Base-by-base conservation (phyloP, 352 stramenopile genomes). In the Pythium myriotylum region DNA sequence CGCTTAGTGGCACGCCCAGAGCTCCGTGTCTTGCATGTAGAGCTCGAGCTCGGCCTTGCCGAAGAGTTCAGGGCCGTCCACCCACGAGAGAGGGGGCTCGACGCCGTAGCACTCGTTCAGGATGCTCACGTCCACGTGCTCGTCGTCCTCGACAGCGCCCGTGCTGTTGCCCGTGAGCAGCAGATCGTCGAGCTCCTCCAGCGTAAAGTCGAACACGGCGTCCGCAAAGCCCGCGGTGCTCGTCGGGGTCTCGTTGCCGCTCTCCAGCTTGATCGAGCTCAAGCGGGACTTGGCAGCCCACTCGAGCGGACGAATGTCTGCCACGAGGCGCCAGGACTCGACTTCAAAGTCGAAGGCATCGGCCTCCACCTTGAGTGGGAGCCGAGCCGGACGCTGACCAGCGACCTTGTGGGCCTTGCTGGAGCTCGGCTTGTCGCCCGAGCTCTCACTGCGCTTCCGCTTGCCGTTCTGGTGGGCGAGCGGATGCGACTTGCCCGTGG, bases 101-200 rank as follows among this genome's bases (percentile, higher is more conserved):
- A 57, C 43, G 35, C 42, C 60, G 46, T 62, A 67, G 43, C 48
- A 67, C 24, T 67, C 60, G 43, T 47, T 52, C 22, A 67, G 42
- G 9, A 62, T 14, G 2, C 51, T 52, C 14, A 51, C 20, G 23
- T 56, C 61, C 20, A 62, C n/a, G 23, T 35, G 32, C 22, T 43
- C 10, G 16, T 46, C 40, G 3, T 46, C 35, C 3, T 29, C 26
- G 8, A 16, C 29, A 24, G 10, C 10, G 45, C 53, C 39, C 4
- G 39, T 5, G 16, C n/a, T 41, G 32, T 22, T 47, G 24, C 43
- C 52, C 13, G 64, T 67, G 19, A 65, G 49, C 32, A 72, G 33
- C 16, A 72, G 59, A 29, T 72, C 65, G 54, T 68, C 65, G 10
- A 72, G 53, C 40, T 72, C 65, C 35, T 71, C 64, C 19, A 71